Base-by-base conservation (phyloP, 163 green algal species). In the Volvox carteri region DNA sequence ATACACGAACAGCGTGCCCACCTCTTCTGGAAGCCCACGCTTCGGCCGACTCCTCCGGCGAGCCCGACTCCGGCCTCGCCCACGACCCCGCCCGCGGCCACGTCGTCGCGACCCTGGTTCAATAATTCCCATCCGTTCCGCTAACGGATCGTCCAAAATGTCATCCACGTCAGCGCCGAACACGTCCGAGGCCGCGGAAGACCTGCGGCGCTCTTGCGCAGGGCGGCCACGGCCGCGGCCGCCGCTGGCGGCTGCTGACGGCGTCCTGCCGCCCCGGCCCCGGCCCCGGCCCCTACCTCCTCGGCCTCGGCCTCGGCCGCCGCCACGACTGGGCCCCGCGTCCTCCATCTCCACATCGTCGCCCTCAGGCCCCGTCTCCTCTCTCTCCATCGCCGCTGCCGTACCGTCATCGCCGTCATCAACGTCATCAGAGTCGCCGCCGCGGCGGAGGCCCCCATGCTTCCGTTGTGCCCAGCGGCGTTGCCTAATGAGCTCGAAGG, bases 401-500 rank as follows among this genome's bases (percentile, higher is more conserved):
- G 5, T 41, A 1, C 18, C 39, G 9, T 56, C 70, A 1, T 33
- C 65, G 1, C 72, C 81, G 25, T 83, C 84, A 33, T 65, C 39
- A 16, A 5, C 50, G 37, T 28, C 48, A 14, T 44, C 84, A 25
- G 39, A 6, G 48, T 37, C 46, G 52, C 37, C 68, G 42, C 79
- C 65, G 30, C 79, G n/a, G n/a, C 60, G 33, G 42, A 4, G 19
- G 62, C 62, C 80, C 18, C 62, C 41, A 58, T 41, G 28, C 41
- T n/a, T n/a, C n/a, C n/a, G 50, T 2, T 62, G 37, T n/a, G 37
- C 52, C 37, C 39, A 37, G 5, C 70, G 84, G 18, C 84, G 84
- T 41, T 83, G 33, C 28, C 76, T 42, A 16, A 96, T 89, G 50
- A 94, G n/a, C 85, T 96, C 90, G 46, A 92, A 96, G 4, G 91